These are phyloP conservation scores for Rhodosporidiobolus odoratus DNA, from an alignment of 768 basidiomycete species.

Conservation along the genomic window DNA sequence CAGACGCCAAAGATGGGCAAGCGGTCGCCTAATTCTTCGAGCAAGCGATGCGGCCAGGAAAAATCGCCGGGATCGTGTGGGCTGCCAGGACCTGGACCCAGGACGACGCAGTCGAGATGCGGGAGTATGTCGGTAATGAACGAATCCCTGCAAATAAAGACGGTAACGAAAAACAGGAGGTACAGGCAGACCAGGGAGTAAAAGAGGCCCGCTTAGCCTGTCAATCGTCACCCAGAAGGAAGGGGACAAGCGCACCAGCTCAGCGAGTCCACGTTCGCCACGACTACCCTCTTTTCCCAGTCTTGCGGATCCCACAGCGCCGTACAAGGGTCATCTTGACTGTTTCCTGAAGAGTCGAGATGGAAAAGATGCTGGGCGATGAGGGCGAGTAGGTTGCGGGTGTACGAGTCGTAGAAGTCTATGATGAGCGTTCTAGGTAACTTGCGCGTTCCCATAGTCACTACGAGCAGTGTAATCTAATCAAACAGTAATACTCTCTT, in stretches of 20 bases:
- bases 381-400: constrained; percentile 32
- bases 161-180: neutral
- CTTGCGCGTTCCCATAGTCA: neutral
- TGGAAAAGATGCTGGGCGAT: neutral
- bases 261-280: constrained; percentile 33
- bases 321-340: constrained; percentile 10
- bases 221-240: neutral
- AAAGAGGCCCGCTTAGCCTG: neutral
- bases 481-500: too few relatives aligned
- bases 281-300: constrained; percentile 23
- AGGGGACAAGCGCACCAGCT: constrained; percentile 21
- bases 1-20: constrained; percentile 38
- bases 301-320: constrained; percentile 30
- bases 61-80: constrained; percentile 33
- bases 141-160: constrained; percentile 10
- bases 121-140: constrained; percentile 30
- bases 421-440: neutral
- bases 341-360: neutral
- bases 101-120: constrained; percentile 29
- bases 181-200: neutral
- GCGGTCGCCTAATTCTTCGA: constrained; percentile 13
- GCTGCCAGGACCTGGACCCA: constrained; percentile 35
- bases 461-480: too few relatives aligned
- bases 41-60: constrained; percentile 26
- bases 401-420: constrained; percentile 38